These are phyloP conservation scores for Calonectria hawksworthii DNA, from an alignment of 2,329 filamentous ascomycete genomes.

Conservation along the genomic window DNA sequence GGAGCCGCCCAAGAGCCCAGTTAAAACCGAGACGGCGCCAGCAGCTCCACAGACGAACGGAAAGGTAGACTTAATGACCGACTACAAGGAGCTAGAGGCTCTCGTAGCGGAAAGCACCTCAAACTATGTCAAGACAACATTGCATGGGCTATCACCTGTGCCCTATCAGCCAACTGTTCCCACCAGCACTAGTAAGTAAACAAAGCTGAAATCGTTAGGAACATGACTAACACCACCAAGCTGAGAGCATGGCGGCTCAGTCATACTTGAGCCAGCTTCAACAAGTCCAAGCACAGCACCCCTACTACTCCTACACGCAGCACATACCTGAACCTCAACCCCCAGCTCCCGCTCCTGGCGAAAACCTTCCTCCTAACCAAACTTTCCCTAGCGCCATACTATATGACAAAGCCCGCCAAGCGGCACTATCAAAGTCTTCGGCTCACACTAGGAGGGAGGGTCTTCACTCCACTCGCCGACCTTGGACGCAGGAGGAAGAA, in stretches of 20 bases:
- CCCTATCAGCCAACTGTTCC: constrained; percentile 60
- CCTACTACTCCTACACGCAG: constrained; percentile 53
- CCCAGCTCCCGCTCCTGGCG: constrained; percentile 47
- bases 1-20: constrained; percentile 43
- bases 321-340: constrained; percentile 53
- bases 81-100: constrained; percentile 60
- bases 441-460: constrained; percentile 70
- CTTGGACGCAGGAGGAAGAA: constrained; percentile 92
- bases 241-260: constrained; percentile 53
- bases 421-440: constrained; percentile 69
- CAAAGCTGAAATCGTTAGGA: neutral
- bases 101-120: constrained; percentile 60
- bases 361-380: constrained; percentile 69
- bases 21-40: constrained; percentile 36
- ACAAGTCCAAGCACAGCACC: constrained; percentile 53
- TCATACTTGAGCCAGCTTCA: constrained; percentile 55
- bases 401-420: constrained; percentile 72
- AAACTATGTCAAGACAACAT: constrained; percentile 60
- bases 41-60: constrained; percentile 45
- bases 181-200: constrained; percentile 53
- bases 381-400: constrained; percentile 67
- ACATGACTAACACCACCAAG: constrained; percentile 28
- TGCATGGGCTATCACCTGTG: constrained; percentile 58
- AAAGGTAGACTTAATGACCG: constrained; percentile 52
- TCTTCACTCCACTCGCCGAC: constrained; percentile 75